Evolutionary conservation across 2,329 filamentous ascomycete species (phyloP), one percentile per base, ranked within the genome.

Genomic region (Scorias spongiosa): DNA sequence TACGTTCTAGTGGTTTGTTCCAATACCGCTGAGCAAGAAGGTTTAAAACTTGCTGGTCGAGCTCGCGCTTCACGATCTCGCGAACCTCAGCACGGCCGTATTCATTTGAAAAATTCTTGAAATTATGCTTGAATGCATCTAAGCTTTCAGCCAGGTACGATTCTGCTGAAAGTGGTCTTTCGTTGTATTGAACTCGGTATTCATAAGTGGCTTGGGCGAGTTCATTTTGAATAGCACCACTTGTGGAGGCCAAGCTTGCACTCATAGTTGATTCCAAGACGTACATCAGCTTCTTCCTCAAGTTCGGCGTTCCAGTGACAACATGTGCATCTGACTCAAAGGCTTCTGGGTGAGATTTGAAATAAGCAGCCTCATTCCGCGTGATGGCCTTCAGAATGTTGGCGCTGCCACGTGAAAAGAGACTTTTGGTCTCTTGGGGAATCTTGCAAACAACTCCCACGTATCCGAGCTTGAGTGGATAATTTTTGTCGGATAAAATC

Each of bases 101-200:
- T 28, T 76, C 74, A 51, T 93, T 86, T 0, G 86, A 80, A 57
- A 96, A 94, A 52, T 84, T 81, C 60, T 94, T 95, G 67, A 98
- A 98, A 0, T 86, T 85, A 63, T 96, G 93, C 65, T 98, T 98
- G 73, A 98, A 96, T 15, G 81, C 80, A 62, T 98, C 91, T 2
- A 98, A 69, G 52, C 84, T 93, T 62, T 96, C 91, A 2, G 91
- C 91, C 34, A 98, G 75, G 59, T 98, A 98, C 3, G 89, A 94
- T 60, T 98, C 91, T 2, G 91, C 91, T 42, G 86, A 94, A 30
- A 98, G 70, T 1, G 89, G 86, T 6, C 91, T 80, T 60, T 98
- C 91, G 57, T 98, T 98, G 66, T 98, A 98, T 62, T 98, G 93
- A 5, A 98, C 91, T 62, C 98, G 98, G 72, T 94, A 98, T 63